These are phyloP conservation scores for Exserohilum rostratum DNA, from an alignment of 2,329 filamentous ascomycete genomes.

Conservation along the genomic window DNA sequence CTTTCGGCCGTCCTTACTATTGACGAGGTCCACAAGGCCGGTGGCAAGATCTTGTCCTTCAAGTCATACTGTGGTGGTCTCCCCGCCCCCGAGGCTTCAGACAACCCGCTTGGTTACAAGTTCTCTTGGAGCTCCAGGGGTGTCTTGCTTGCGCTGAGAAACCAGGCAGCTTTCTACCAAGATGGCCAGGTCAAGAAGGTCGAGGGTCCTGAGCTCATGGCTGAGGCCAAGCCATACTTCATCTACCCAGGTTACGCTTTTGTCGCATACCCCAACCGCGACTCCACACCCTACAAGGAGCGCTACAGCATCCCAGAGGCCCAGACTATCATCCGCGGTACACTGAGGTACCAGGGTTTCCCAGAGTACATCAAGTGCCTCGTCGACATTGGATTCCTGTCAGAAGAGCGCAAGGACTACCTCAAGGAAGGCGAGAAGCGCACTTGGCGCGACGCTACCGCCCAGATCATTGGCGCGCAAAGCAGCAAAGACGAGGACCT, in stretches of 20 bases:
- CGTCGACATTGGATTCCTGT: conserved; percentile 88
- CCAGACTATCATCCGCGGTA: conserved; percentile 82
- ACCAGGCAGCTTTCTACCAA: conserved; percentile 82
- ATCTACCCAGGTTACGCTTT: conserved; percentile 90
- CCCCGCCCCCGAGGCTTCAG: conserved; percentile 70
- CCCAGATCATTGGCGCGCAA: conserved; percentile 73
- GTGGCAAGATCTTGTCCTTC: conserved; percentile 85
- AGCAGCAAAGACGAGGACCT: conserved; percentile 73
- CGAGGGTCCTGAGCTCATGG: conserved; percentile 75
- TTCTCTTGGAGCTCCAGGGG: conserved; percentile 79
- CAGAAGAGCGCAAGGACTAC: conserved; percentile 68
- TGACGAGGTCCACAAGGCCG: conserved; percentile 81
- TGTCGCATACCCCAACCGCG: conserved; percentile 91
- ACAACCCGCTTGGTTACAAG: conserved; percentile 93
- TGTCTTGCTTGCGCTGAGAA: conserved; percentile 84
- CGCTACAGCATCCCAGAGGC: conserved; percentile 92
- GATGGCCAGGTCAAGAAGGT: conserved; percentile 72
- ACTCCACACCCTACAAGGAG: conserved; percentile 85
- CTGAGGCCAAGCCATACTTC: conserved; percentile 82
- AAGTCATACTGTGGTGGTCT: conserved; percentile 71
- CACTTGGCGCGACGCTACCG: conserved; percentile 84
- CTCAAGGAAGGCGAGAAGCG: conserved; percentile 66
- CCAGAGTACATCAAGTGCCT: conserved; percentile 87
- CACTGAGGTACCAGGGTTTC: conserved; percentile 86
- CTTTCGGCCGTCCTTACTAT: conserved; percentile 87